Conservation (phyloP, 2,329 filamentous ascomycete species). For the Biscogniauxia marginata region DNA sequence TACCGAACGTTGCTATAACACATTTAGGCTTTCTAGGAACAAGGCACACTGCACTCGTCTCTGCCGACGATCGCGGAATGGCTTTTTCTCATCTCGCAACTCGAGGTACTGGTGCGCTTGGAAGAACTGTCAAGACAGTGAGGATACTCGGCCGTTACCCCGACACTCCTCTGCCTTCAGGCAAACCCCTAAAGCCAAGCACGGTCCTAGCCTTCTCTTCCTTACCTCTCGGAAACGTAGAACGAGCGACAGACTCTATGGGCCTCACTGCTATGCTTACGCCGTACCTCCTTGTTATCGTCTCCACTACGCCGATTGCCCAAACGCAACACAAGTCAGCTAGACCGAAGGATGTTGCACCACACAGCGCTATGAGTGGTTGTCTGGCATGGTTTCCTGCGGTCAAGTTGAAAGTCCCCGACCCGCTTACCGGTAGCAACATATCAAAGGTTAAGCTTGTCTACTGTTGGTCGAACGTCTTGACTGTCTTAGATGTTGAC, state of each 20-base stretch:
- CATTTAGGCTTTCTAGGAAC: constrained; percentile 96
- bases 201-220: constrained; percentile 91
- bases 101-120: constrained; percentile 82
- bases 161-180: constrained; percentile 58
- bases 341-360: constrained; percentile 84
- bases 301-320: constrained; percentile 93
- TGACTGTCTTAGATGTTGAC: constrained; percentile 88
- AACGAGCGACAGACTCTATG: constrained; percentile 81
- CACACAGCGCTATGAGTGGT: constrained; percentile 88
- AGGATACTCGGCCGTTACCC: constrained; percentile 91
- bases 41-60: constrained; percentile 89
- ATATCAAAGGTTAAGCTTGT: constrained; percentile 83
- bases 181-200: constrained; percentile 80
- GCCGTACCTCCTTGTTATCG: constrained; percentile 91
- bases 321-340: constrained; percentile 95
- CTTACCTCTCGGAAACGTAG: constrained; percentile 89
- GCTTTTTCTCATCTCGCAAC: constrained; percentile 96
- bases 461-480: constrained; percentile 98
- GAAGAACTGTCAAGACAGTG: constrained; percentile 82
- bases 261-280: constrained; percentile 94
- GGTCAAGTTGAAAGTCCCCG: constrained; percentile 80
- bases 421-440: constrained; percentile 63
- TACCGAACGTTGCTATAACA: constrained; percentile 73
- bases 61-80: constrained; percentile 93
- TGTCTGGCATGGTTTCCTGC: constrained; percentile 97